phyloP scores from a whole-genome alignment of 352 stramenopile genomes.

The Nothophytophthora sp. region DNA sequence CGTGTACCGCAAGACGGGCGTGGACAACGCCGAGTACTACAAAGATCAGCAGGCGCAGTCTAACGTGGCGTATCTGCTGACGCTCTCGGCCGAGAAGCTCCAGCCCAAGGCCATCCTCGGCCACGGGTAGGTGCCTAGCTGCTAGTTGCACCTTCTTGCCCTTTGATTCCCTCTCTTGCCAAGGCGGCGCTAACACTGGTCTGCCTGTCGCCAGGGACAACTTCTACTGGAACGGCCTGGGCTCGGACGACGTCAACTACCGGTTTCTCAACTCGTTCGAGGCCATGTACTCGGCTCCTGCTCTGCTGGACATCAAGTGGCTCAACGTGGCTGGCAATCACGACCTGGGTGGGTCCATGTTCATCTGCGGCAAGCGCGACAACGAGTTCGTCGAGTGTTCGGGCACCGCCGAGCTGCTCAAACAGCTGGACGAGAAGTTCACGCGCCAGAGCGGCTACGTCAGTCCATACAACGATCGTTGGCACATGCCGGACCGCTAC shows the following conservation, averaged over 20 bases:
- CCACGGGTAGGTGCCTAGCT: slow-evolving; percentile 40
- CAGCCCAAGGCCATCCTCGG: slow-evolving; percentile 63
- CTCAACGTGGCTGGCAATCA: slow-evolving; percentile 76
- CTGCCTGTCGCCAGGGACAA: slow-evolving; percentile 34
- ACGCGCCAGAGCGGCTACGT: slow-evolving; percentile 56
- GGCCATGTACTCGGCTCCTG: slow-evolving; percentile 53
- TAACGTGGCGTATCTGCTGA: slow-evolving; percentile 62
- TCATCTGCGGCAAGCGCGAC: slow-evolving; percentile 73
- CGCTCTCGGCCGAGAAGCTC: slow-evolving; percentile 57
- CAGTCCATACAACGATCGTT: slow-evolving; percentile 67
- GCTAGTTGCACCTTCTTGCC: neutral
- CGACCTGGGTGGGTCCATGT: slow-evolving; percentile 72
- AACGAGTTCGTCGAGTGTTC: slow-evolving; percentile 63
- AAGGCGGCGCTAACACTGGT: neutral
- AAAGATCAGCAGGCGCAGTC: slow-evolving; percentile 72
- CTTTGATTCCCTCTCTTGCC: slow-evolving; percentile 1
- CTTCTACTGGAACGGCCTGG: slow-evolving; percentile 77
- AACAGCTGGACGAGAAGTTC: slow-evolving; percentile 71
- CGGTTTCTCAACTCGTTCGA: slow-evolving; percentile 72
- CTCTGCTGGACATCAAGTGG: slow-evolving; percentile 61
- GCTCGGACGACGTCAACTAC: slow-evolving; percentile 63
- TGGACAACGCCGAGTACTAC: slow-evolving; percentile 59
- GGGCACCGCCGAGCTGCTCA: slow-evolving; percentile 56
- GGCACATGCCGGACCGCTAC: slow-evolving; percentile 67
- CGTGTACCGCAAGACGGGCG: slow-evolving; percentile 62